Evolutionary conservation across 768 basidiomycete genomes (phyloP).

Genomic region (Termitomyces sp.): DNA sequence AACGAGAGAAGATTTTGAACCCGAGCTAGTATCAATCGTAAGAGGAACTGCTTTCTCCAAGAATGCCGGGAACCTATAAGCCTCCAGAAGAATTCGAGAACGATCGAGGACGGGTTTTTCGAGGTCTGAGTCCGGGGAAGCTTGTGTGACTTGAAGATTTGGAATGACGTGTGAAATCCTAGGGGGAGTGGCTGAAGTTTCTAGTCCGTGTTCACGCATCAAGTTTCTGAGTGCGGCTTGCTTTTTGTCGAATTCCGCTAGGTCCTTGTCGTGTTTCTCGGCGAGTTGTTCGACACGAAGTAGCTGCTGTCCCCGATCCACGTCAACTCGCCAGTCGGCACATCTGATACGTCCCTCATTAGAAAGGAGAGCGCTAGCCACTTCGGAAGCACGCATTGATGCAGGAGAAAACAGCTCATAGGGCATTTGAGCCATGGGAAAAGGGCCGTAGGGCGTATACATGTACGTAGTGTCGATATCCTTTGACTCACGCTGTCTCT

Average conservation of each 20-base stretch:
- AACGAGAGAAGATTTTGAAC: neutral
- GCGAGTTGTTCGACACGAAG: constrained; percentile 1
- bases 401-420: constrained; percentile 9
- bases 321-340: neutral
- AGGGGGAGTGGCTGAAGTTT: constrained; percentile 4
- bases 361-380: constrained; percentile 5
- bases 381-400: constrained; percentile 6
- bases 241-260: neutral
- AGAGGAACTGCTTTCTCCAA: constrained; percentile 7
- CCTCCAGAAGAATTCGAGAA: neutral
- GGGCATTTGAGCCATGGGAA: neutral
- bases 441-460: neutral
- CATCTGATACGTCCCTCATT: constrained; percentile 2
- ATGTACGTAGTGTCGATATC: neutral
- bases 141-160: neutral
- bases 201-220: neutral
- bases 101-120: neutral
- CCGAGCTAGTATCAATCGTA: neutral
- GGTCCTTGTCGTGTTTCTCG: neutral
- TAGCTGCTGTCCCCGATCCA: neutral
- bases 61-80: constrained; percentile 5
- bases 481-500: neutral
- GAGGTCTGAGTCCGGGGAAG: neutral
- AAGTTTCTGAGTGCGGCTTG: neutral
- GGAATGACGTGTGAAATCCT: constrained; percentile 1